Evolutionary conservation across 805 yeast genomes (phyloP), one percentile per base, ranked within the genome.

Genomic region (Metschnikowia anglica): DNA sequence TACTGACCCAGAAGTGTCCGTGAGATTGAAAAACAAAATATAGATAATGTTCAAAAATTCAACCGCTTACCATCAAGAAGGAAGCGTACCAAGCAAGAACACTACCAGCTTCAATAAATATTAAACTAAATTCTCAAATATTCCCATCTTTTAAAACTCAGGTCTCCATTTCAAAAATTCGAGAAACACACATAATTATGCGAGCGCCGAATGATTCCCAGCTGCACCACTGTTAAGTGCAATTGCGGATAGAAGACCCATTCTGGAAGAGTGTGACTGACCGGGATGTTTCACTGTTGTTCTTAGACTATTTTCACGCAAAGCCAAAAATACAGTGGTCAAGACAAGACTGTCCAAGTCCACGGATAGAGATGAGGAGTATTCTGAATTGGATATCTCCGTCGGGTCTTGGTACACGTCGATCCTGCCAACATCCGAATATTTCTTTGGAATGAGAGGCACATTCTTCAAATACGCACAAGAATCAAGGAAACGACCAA

Each of bases 371-470:
- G 70, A 63, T 19, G 68, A 60, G 42, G 59, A 47, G 11, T 49
- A 27, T 36, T 57, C 56, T 7, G 33, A 15, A 24, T 27, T 27
- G 23, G 19, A 13, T 18, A 46, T 7, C 13, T 37, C 45, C 16
- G 48, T 44, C 13, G 45, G 47, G 34, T 61, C 62, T 46, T 69
- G 73, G 46, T 70, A 70, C 7, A 63, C 15, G 34, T 67, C 70
- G 15, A 70, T 37, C 37, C 46, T 57, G 11, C 70, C 74, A 13
- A 56, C 49, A 37, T 69, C 73, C 9, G 61, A 42, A 43, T 52
- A 69, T 46, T 58, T 66, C 39, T 65, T 68, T n/a, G 73, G 74
- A 13, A 66, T 38, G 2, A 61, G 20, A 23, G 50, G 52, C 16
- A 49, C 32, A 7, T 41, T 43, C 18, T 52, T 47, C 16, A 49